A percentile compares a stretch with the other conserved stretches of the same genome.
phyloP scores from a whole-genome alignment of 2,329 filamentous ascomycete genomes.

The Moelleriella libera region DNA sequence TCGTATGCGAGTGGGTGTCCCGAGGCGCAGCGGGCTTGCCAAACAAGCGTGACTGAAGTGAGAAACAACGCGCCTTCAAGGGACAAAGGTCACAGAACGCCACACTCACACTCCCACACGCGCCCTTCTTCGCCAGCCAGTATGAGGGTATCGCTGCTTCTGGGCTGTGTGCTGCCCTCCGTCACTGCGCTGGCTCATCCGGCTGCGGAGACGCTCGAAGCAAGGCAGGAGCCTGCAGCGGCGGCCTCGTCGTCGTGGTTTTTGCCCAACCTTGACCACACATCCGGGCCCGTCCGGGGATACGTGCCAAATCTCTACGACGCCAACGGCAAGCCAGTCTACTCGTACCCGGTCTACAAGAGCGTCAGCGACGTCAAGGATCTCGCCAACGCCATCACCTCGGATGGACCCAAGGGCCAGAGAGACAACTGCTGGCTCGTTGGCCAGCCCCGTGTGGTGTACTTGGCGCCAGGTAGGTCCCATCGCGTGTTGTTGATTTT shows the following conservation, averaged over 20 bases:
- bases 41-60: no score
- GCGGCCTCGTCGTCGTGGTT: conserved; percentile 7
- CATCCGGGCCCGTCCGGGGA: conserved; percentile 7
- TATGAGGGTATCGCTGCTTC: neutral
- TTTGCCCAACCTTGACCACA: conserved; percentile 9
- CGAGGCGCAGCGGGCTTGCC: no score
- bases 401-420: conserved; percentile 6
- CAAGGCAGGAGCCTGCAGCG: neutral
- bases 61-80: no score
- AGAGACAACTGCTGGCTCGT: conserved; percentile 8
- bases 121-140: neutral
- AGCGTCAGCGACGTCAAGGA: conserved; percentile 3
- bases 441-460: conserved; percentile 8
- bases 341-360: conserved; percentile 9
- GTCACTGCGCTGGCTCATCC: neutral
- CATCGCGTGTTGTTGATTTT: neutral
- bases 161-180: neutral
- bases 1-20: no score
- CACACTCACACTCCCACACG: neutral
- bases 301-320: conserved; percentile 6
- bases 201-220: neutral
- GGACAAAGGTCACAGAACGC: no score
- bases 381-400: conserved; percentile 3
- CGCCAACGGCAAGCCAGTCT: conserved; percentile 4
- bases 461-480: conserved; percentile 7